Evolutionary conservation across 2,329 filamentous ascomycete species (phyloP), one percentile per base, ranked within the genome.

Genomic region (Colletotrichum karsti): DNA sequence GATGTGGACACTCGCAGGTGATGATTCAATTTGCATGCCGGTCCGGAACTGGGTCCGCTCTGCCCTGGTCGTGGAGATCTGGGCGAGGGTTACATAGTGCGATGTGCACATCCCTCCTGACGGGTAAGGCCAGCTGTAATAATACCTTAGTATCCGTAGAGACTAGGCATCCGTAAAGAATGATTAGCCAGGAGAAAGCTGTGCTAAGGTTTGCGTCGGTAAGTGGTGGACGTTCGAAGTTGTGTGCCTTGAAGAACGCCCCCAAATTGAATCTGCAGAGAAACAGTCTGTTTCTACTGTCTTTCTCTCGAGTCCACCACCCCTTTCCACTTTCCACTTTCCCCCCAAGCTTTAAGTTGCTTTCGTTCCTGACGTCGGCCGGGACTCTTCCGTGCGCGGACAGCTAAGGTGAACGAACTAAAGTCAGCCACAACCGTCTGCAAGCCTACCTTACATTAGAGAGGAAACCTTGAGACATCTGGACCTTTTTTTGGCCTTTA

Each of bases 21-120:
- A 46, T 58, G n/a, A 37, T 58, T 28, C 35, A 48, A 58, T 58
- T 58, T 41, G 33, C 33, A 39, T 13, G 8, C 33, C 22, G 22
- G 33, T 13, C 30, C 56, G 42, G 56, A 59, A 59, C 56, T 59
- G 30, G 42, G 56, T 59, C 56, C 42, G 56, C n/a, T 39, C 9
- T 18, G 13, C 30, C 44, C 57, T 50, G 33, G 42, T 28, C 33
- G 50, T 55, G 33, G 18, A 55, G 51, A 24, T 39, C 7, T 24
- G 28, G n/a, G 35, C 33, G 57, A 60, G 33, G 57, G 35, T 50
- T 33, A 26, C 33, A 41, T 51, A 51, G 30, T 50, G 30, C 33
- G 44, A 60, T 50, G 57, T 51, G 33, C 42, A 41, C 46, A n/a
- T 50, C 46, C 24, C 46, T 30, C 8, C 46, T 30, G n/a, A 13